These are phyloP conservation scores for Trichothecium roseum DNA, from an alignment of 2,329 filamentous ascomycete genomes.

Conservation along the genomic window DNA sequence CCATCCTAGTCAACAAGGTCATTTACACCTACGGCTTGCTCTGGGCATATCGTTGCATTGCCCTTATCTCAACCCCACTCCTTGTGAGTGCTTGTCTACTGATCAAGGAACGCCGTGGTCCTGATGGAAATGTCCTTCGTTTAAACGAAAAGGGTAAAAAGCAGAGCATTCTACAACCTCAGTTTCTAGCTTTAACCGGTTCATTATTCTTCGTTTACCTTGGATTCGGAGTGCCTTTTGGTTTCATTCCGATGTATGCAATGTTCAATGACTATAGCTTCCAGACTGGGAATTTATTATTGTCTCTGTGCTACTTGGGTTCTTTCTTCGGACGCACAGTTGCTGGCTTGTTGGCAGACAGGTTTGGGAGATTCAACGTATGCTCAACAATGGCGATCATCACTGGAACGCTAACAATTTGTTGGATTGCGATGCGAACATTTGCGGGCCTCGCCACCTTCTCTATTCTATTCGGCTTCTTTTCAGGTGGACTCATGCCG, in stretches of 20 bases:
- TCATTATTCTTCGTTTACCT: conserved; percentile 16
- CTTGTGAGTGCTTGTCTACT: conserved; percentile 15
- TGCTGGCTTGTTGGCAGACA: conserved; percentile 41
- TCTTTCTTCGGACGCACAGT: conserved; percentile 41
- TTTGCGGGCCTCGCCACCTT: conserved; percentile 11
- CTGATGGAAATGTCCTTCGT: too few relatives aligned
- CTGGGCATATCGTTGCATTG: conserved; percentile 11
- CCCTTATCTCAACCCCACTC: conserved; percentile 13
- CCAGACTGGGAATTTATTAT: conserved; percentile 34
- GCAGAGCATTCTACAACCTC: conserved; percentile 5
- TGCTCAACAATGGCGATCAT: conserved; percentile 11
- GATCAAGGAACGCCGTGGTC: conserved; percentile 13
- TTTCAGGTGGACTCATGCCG: conserved; percentile 22
- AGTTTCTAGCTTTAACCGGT: conserved; percentile 12
- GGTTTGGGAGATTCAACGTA: conserved; percentile 37
- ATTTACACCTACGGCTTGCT: conserved; percentile 4
- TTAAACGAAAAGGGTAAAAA: too few relatives aligned
- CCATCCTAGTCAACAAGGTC: conserved; percentile 13
- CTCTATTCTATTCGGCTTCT: conserved; percentile 16
- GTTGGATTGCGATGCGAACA: conserved; percentile 16
- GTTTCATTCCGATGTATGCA: conserved; percentile 38
- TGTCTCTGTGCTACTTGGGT: conserved; percentile 51
- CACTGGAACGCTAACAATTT: conserved; percentile 16
- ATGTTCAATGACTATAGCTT: conserved; percentile 32
- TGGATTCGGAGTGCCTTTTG: conserved; percentile 19